These are phyloP conservation scores for Leptodontidium sp. DNA, from an alignment of 2,329 filamentous ascomycete genomes.

Conservation along the genomic window DNA sequence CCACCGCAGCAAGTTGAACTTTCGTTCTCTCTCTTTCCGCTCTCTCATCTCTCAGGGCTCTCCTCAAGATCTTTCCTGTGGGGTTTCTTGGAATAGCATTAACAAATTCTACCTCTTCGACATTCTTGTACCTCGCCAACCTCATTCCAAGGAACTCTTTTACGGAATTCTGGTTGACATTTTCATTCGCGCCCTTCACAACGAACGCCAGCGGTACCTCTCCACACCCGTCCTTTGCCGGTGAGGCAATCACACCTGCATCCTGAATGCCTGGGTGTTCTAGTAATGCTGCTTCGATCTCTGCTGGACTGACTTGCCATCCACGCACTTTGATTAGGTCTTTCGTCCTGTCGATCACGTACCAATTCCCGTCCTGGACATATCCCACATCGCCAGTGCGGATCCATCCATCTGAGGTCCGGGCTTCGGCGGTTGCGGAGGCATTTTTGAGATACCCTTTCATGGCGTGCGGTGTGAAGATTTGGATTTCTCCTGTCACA, in stretches of 20 bases:
- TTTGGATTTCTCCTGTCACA: conserved; percentile 35
- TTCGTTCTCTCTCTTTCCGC: neutral
- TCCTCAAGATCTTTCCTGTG: conserved; percentile 55
- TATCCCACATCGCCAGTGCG: conserved; percentile 55
- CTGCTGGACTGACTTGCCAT: conserved; percentile 58
- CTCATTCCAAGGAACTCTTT: conserved; percentile 50
- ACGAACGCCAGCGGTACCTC: conserved; percentile 55
- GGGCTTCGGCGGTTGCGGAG: conserved; percentile 43
- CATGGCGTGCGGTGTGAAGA: conserved; percentile 34
- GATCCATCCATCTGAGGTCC: conserved; percentile 47
- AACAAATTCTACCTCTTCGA: conserved; percentile 56
- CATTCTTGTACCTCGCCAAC: conserved; percentile 56
- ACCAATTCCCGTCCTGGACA: conserved; percentile 44
- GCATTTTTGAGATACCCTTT: conserved; percentile 50
- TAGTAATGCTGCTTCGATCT: conserved; percentile 55
- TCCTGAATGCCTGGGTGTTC: conserved; percentile 54
- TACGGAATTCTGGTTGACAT: conserved; percentile 51
- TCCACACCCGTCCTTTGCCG: conserved; percentile 43
- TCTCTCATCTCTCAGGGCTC: conserved; percentile 28
- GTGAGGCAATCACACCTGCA: conserved; percentile 55
- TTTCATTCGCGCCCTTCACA: conserved; percentile 41
- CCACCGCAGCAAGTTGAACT: conserved; percentile 1
- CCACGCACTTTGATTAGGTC: conserved; percentile 57
- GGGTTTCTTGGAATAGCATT: conserved; percentile 56
- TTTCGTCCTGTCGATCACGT: conserved; percentile 53